Evolutionary conservation across 805 yeast species (phyloP).

Genomic region (Lipomyces japonicus): DNA sequence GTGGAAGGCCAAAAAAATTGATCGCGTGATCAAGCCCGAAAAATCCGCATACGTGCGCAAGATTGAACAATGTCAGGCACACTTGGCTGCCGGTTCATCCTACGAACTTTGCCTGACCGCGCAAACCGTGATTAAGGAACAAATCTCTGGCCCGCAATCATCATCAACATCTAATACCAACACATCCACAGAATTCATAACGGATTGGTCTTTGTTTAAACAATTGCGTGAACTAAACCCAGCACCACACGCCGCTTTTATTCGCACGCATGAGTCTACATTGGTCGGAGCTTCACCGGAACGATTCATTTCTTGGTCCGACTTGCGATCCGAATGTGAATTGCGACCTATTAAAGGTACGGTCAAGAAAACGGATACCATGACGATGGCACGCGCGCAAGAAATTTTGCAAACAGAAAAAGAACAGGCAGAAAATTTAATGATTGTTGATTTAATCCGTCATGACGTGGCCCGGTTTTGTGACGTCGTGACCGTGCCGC

Average conservation of each 20-base stretch:
- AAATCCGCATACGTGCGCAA: constrained; percentile 46
- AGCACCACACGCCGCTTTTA: constrained; percentile 83
- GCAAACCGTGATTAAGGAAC: constrained; percentile 36
- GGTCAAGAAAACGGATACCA: constrained; percentile 53
- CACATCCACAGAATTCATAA: constrained; percentile 34
- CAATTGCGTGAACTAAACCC: constrained; percentile 71
- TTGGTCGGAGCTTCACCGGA: constrained; percentile 92
- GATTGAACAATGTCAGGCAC: constrained; percentile 63
- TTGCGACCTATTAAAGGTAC: constrained; percentile 97
- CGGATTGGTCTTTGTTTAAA: constrained; percentile 71
- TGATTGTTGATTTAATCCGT: constrained; percentile 94
- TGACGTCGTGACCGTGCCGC: constrained; percentile 62
- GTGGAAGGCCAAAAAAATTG: neutral
- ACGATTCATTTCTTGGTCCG: constrained; percentile 78
- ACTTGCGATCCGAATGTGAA: constrained; percentile 51
- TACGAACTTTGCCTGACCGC: constrained; percentile 90
- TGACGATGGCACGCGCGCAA: constrained; percentile 6
- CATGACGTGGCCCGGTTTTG: constrained; percentile 78
- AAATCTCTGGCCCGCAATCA: neutral
- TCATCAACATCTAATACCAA: constrained; percentile 43
- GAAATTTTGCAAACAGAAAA: constrained; percentile 41
- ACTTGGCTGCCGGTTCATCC: constrained; percentile 75
- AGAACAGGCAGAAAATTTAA: constrained; percentile 91
- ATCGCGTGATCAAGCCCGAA: constrained; percentile 3
- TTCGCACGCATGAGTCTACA: constrained; percentile 60